These are phyloP conservation scores for Akanthomyces muscarius DNA, from an alignment of 2,329 filamentous ascomycete genomes.

Conservation along the genomic window DNA sequence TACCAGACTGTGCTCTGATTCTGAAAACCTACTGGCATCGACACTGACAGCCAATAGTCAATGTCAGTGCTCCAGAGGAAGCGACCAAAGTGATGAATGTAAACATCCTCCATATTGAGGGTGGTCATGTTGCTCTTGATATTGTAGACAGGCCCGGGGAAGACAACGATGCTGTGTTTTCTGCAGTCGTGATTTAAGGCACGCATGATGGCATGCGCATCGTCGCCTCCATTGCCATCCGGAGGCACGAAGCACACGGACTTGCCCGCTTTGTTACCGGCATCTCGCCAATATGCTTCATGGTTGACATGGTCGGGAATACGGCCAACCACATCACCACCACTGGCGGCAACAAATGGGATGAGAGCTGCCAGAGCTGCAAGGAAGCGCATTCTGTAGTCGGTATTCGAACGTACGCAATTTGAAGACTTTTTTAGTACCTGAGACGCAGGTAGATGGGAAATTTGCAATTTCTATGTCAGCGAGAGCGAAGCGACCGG, in stretches of 20 bases:
- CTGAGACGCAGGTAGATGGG: background rate
- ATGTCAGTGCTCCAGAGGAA: constrained; percentile 43
- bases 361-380: background rate
- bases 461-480: background rate
- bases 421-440: background rate
- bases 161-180: constrained; percentile 28
- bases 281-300: background rate
- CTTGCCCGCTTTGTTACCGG: background rate
- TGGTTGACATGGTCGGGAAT: background rate
- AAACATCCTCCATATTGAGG: constrained; percentile 30
- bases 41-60: constrained; percentile 48
- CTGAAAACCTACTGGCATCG: constrained; percentile 49
- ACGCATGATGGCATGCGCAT: constrained; percentile 29
- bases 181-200: constrained; percentile 31
- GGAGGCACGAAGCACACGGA: constrained; percentile 29
- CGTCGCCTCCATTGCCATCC: constrained; percentile 26
- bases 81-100: constrained; percentile 41
- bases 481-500: background rate
- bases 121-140: constrained; percentile 35
- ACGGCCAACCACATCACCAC: background rate
- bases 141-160: constrained; percentile 32
- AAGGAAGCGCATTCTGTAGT: background rate
- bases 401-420: background rate
- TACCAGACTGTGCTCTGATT: constrained; percentile 53
- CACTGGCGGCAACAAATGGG: background rate